phyloP scores from a whole-genome alignment of 495 filamentous ascomycete species.

The Aspergillus coremiiformis region DNA sequence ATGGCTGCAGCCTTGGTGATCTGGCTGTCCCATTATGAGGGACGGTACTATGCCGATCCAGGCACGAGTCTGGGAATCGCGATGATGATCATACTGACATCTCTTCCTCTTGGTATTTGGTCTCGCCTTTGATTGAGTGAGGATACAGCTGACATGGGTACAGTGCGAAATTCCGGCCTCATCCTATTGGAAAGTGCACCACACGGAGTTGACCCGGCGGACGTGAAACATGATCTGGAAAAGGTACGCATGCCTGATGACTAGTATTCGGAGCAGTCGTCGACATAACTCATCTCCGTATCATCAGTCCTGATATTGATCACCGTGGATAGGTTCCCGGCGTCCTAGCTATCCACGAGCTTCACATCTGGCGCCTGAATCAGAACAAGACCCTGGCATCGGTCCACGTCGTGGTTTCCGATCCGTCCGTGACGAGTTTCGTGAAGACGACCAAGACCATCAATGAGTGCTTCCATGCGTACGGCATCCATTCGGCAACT shows the following conservation, averaged over 20 bases:
- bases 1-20: conserved; percentile 40
- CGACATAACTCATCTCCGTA: neutral
- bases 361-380: conserved; percentile 48
- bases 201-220: conserved; percentile 60
- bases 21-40: conserved; percentile 32
- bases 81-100: conserved; percentile 36
- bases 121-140: neutral
- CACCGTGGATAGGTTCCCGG: conserved; percentile 29
- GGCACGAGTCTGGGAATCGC: conserved; percentile 40
- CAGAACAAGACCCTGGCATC: conserved; percentile 44
- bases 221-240: conserved; percentile 68
- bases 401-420: conserved; percentile 39
- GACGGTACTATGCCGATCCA: conserved; percentile 43
- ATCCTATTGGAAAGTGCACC: conserved; percentile 84
- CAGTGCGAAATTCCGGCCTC: conserved; percentile 32
- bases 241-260: conserved; percentile 19
- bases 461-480: conserved; percentile 45
- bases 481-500: conserved; percentile 46
- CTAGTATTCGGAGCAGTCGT: neutral
- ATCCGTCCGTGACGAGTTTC: conserved; percentile 31
- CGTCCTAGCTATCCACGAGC: conserved; percentile 40
- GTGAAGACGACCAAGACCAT: conserved; percentile 33
- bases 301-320: neutral
- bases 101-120: conserved; percentile 30
- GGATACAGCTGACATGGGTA: neutral